These are phyloP conservation scores for Potentilla sterilis DNA, from an alignment of 306 rosid species.

Conservation along the genomic window DNA sequence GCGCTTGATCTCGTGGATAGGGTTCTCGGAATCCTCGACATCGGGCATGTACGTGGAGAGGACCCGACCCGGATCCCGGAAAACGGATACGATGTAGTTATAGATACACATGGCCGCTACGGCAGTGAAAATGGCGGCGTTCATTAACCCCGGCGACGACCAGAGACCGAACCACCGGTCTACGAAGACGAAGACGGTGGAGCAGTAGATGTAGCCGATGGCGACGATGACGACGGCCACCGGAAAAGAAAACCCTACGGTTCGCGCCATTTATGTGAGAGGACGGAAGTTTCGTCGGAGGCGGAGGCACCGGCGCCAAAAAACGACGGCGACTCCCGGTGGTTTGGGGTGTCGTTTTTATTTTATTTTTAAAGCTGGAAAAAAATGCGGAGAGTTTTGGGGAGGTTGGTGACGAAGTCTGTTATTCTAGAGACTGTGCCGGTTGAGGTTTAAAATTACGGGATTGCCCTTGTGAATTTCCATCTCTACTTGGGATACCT, in stretches of 20 bases:
- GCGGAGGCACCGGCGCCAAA: conserved; percentile 61
- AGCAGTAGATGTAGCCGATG: conserved; percentile 62
- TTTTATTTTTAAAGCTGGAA: background rate
- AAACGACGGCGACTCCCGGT: conserved; percentile 69
- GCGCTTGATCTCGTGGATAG: conserved; percentile 95
- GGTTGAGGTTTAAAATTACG: conserved; percentile 21
- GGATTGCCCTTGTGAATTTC: conserved; percentile 11
- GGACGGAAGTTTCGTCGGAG: background rate
- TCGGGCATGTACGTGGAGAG: conserved; percentile 77
- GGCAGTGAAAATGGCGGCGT: conserved; percentile 75
- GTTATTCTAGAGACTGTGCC: conserved; percentile 33
- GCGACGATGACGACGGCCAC: conserved; percentile 56
- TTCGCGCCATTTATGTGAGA: conserved; percentile 35
- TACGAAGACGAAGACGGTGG: conserved; percentile 75
- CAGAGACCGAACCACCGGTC: conserved; percentile 85
- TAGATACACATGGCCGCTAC: conserved; percentile 49
- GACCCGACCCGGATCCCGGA: conserved; percentile 85
- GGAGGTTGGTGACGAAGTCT: background rate
- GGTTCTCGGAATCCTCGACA: conserved; percentile 57
- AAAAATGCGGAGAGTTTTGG: background rate
- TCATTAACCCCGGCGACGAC: conserved; percentile 87
- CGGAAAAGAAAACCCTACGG: conserved; percentile 51
- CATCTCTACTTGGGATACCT: background rate
- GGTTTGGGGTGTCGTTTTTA: background rate
- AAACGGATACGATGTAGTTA: conserved; percentile 53